Base-by-base conservation (phyloP, 805 yeast genomes). In the Ogataea trehalophila region DNA sequence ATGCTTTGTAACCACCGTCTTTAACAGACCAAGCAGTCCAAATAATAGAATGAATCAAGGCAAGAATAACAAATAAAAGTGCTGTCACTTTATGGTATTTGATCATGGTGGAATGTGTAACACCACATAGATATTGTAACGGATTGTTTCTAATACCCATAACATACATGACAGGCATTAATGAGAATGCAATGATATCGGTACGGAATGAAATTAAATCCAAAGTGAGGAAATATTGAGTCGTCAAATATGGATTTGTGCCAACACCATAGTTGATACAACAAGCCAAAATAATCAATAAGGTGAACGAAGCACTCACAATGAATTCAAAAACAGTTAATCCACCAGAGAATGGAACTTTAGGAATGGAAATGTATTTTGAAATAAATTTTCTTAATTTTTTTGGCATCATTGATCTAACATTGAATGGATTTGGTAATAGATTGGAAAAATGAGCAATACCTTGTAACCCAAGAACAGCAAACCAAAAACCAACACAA, bases 91-190 rank as follows among this genome's bases (percentile, higher is more conserved):
- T 81, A 65, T 88, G 96, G 58, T 76, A 77, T 29, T 71, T 66
- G 56, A 79, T 71, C 66, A 87, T 85, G 1, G 84, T 73, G 14
- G 81, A 67, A 54, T 77, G 82, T 0, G 80, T 63, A 71, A 86
- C 73, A 2, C 91, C 88, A 1, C 90, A 76, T 5, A 83, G 45
- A 59, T 67, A 69, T 51, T 77, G 75, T 58, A 87, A 69, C 18
- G 87, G 79, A 58, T 85, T 87, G 62, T 87, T 87, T 57, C 94
- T 71, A 31, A 85, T 84, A 5, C 88, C 87, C 63, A 86, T 83
- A 47, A 85, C 65, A 50, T 79, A 75, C 16, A 81, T 61, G 6
- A 75, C 60, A 0, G 94, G 92, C 48, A 82, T 71, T 42, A 80
- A 48, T 45, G 76, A 78, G 36, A 78, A 63, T 2, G 76, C 64